Evolutionary conservation across 176 grass and related monocot genomes (phyloP), one percentile per base, ranked within the genome.

Genomic region (Triticum dicoccoides): DNA sequence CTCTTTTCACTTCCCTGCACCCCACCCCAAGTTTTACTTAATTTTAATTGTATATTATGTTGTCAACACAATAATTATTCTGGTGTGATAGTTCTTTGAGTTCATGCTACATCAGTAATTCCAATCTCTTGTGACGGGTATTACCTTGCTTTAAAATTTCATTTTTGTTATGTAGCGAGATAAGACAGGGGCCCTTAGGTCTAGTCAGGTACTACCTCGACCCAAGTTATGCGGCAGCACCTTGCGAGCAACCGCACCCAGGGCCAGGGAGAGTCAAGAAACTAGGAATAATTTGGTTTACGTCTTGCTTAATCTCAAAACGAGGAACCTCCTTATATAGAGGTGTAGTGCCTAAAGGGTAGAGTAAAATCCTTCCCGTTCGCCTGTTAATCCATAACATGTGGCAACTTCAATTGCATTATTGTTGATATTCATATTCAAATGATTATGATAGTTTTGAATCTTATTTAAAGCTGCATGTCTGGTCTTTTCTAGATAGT

Each of bases 31-130:
- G 1, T 33, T 33, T 18, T 21, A 33, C 25, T 3, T 56, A 58
- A 20, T 83, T 38, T 63, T 65, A 18, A 80, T 74, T 52, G 45
- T 72, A 71, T 44, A 41, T 71, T 78, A 65, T 82, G 14, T 18
- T 59, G 10, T 25, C 78, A 67, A 34, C 56, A 75, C 9, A 11
- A 11, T 83, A 51, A 68, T 82, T 77, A 24, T 86, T 81, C 6
- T 20, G 17, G 47, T 81, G 6, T 54, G 63, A 71, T 54, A 88
- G 32, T 77, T 5, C 6, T 54, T 66, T 67, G 11, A 84, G 9
- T 65, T 30, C 71, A 29, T 86, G 52, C 47, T 76, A 54, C 49
- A 82, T n/a, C 14, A 77, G 23, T 51, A 64, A 70, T 25, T 39
- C 18, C 23, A 75, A 61, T 30, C 27, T 75, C 51, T 79, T 18